Conservation (phyloP, 164 flowering plant species). For the Magnolia kwangsiensis region DNA sequence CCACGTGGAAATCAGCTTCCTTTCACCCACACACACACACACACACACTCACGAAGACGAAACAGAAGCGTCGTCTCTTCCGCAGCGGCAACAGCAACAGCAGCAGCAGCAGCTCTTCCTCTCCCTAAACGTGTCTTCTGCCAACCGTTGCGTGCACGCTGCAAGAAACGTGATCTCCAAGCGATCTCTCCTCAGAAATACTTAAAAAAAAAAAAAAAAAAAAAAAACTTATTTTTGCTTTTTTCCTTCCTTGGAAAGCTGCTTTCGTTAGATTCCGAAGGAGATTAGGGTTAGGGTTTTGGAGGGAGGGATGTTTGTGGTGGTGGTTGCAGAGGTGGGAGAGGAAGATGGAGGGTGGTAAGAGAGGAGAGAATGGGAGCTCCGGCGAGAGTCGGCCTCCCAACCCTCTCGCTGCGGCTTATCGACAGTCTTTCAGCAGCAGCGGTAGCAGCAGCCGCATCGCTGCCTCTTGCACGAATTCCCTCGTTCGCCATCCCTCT, state of each 20-base stretch:
- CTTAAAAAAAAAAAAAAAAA: neutral
- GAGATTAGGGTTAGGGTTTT: conserved; percentile 11
- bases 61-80: neutral
- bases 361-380: conserved; percentile 36
- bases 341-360: conserved; percentile 46
- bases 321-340: conserved; percentile 11
- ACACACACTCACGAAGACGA: neutral
- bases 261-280: neutral
- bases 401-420: conserved; percentile 43
- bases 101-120: neutral
- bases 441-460: conserved; percentile 1
- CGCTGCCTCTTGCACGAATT: conserved; percentile 33
- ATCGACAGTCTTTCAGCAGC: conserved; percentile 26
- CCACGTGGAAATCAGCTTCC: neutral
- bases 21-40: neutral
- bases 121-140: conserved; percentile 18
- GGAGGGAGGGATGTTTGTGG: conserved; percentile 13
- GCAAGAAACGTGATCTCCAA: neutral
- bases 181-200: neutral
- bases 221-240: neutral
- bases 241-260: conserved; percentile 4
- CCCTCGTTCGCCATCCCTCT: conserved; percentile 60
- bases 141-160: conserved; percentile 1
- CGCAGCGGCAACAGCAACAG: neutral
- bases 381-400: conserved; percentile 59